Base-by-base conservation (phyloP, 2,329 filamentous ascomycete species). In the Penicillium verrucosum region DNA sequence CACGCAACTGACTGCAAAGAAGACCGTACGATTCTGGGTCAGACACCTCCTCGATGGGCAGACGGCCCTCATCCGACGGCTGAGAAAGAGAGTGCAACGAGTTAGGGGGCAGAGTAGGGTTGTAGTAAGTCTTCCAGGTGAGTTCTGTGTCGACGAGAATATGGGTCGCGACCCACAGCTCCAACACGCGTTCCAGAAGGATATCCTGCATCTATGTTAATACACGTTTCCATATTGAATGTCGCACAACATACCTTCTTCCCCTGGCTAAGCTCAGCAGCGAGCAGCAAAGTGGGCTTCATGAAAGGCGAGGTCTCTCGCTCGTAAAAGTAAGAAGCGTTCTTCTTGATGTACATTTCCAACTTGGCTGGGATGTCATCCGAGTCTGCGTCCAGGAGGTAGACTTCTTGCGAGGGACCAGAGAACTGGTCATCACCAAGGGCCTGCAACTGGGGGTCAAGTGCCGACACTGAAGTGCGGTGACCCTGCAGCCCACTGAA, bases 81-180 rank as follows among this genome's bases (percentile, higher is more conserved):
- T 75, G 70, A 10, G 72, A 69, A 38, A 75, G 63, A 6, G 72
- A 65, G 52, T 76, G 69, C 56, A 72, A 65, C 10, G 73, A 69
- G 12, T 72, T 70, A 11, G 72, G 70, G 11, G 70, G 70, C 18
- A 75, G 62, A 10, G 70, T 79, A 53, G 65, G 76, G 62, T 81
- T 81, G 50, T 76, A 77, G 63, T 76, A 81, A 4, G 81, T 70
- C 57, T 80, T 77, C 76, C 80, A 81, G 46, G 72, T 71, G 25
- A 81, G 61, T 25, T 78, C 74, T 4, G 69, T 72, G 23, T 81
- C 78, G n/a, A 79, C 78, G 16, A 85, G 75, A 44, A 85, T 76
- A 38, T 78, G 76, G 8, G 82, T 85, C 14, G 79, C 77, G 30
- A 81, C 76, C 82, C 82, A 85, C 5, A 86, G 73, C 60, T 85